Base-by-base conservation (phyloP, 768 basidiomycete genomes). In the Phlegmacium glaucopus region DNA sequence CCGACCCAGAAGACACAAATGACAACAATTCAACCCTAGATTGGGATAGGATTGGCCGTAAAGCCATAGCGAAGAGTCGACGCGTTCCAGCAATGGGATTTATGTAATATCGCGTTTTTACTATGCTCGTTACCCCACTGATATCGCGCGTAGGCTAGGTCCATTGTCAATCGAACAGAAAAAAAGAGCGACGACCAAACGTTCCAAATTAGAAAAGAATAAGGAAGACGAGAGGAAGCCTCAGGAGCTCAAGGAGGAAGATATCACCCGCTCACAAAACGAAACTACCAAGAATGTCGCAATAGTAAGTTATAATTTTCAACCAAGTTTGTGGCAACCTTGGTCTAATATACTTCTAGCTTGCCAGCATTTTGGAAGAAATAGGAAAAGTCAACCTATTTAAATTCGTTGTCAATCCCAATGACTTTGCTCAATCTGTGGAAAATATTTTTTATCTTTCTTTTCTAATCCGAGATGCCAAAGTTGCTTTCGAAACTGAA, bases 371-470 rank as follows among this genome's bases (percentile, higher is more conserved):
- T 7, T 72, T 96, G 18, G 61, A 67, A 15, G 62, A 75, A 27
- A 43, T 45, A 16, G 50, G 50, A 0, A 65, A 70, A 13, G 75
- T 89, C 43, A 96, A 96, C 57, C 65, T 96, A 25, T 97, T 97
- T 71, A 68, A 76, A 50, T 88, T 97, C 59, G 75, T 97, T 44
- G 73, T 96, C 52, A 95, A 99, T 61, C 96, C 96, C 10, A 67
- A 85, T 25, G 83, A 88, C 57, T 99, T 91, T 60, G 87, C 85
- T 0, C 95, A 99, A 61, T 91, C 90, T 0, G 92, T 98, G 11
- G 96, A 99, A 68, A 99, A 99, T 62, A 72, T 95, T 17, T 98
- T 99, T 64, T 94, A 96, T 60, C 75, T 95, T 2, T 92, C 91
- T 0, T 98, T 99, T 69, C 75, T 96, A 51, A 88, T 96, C 39